These are phyloP conservation scores for Datura wrightii DNA, from an alignment of 257 asterid species.

Conservation along the genomic window DNA sequence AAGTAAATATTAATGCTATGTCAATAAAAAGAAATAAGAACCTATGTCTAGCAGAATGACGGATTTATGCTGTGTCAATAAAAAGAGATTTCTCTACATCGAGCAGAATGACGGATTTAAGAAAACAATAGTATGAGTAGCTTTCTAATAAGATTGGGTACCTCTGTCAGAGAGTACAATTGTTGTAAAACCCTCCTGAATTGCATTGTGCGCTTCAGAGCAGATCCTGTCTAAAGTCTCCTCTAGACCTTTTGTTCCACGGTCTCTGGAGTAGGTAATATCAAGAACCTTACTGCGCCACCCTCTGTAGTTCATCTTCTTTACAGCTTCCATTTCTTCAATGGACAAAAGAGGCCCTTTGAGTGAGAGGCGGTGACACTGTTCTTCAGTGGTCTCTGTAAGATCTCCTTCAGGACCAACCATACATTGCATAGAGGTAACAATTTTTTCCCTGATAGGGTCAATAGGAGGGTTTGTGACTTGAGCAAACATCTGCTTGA, in stretches of 20 bases:
- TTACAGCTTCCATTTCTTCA: slow-evolving; percentile 90
- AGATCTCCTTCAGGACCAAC: slow-evolving; percentile 99
- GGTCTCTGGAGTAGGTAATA: slow-evolving; percentile 72
- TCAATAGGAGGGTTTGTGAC: slow-evolving; percentile 99
- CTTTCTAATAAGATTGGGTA: slow-evolving; percentile 32
- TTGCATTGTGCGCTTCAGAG: slow-evolving; percentile 84
- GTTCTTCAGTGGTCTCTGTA: slow-evolving; percentile 96
- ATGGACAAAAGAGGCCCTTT: slow-evolving; percentile 88
- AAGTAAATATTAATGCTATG: neutral
- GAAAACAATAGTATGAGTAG: neutral
- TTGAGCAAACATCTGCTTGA: slow-evolving; percentile 99
- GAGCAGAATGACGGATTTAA: neutral
- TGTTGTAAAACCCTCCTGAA: slow-evolving; percentile 86
- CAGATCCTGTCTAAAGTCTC: slow-evolving; percentile 92
- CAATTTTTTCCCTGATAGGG: slow-evolving; percentile 98
- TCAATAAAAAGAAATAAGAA: neutral
- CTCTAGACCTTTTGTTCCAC: slow-evolving; percentile 87
- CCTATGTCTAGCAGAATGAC: neutral
- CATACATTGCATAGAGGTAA: slow-evolving; percentile 98
- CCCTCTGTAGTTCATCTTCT: slow-evolving; percentile 93
- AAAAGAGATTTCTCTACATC: neutral
- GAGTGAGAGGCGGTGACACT: slow-evolving; percentile 90
- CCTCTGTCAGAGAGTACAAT: slow-evolving; percentile 97
- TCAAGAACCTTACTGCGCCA: slow-evolving; percentile 96
- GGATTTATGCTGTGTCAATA: neutral